Conservation (phyloP, 768 basidiomycete genomes). For the Sarcodon sp. region DNA sequence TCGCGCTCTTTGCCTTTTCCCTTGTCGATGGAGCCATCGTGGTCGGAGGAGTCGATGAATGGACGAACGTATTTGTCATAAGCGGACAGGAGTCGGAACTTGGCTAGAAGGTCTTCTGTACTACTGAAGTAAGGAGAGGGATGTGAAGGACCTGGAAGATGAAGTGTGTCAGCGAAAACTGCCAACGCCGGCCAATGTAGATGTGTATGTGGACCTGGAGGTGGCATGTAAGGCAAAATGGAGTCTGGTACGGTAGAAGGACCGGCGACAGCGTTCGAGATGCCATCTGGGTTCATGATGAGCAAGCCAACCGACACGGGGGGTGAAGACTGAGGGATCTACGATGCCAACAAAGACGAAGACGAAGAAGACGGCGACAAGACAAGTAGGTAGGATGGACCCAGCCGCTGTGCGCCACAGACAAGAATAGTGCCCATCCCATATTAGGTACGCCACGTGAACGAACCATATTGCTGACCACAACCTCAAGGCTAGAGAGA, state of each 20-base stretch:
- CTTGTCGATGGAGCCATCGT: constrained; percentile 16
- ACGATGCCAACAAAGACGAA: neutral
- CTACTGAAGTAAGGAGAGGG: constrained; percentile 40
- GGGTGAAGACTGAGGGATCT: constrained; percentile 1
- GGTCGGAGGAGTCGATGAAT: constrained; percentile 21
- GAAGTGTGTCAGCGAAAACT: constrained; percentile 20
- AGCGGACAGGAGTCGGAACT: constrained; percentile 57
- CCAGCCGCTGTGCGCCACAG: no score
- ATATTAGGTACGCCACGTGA: no score
- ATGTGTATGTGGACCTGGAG: constrained; percentile 7
- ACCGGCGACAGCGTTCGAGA: constrained; percentile 43
- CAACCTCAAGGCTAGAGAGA: no score
- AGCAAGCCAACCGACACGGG: constrained; percentile 8
- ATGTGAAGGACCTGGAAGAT: constrained; percentile 20
- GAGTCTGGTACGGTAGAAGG: constrained; percentile 31
- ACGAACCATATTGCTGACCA: no score
- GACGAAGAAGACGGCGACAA: no score
- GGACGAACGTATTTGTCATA: constrained; percentile 77
- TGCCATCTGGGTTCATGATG: constrained; percentile 17
- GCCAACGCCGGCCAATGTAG: constrained; percentile 19
- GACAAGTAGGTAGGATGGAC: no score
- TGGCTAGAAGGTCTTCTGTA: constrained; percentile 68
- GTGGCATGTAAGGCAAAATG: constrained; percentile 18
- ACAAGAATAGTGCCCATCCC: no score
- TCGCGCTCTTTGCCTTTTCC: constrained; percentile 17